Evolutionary conservation across 352 stramenopile species (phyloP).

Genomic region (Globisporangium orthogonon): DNA sequence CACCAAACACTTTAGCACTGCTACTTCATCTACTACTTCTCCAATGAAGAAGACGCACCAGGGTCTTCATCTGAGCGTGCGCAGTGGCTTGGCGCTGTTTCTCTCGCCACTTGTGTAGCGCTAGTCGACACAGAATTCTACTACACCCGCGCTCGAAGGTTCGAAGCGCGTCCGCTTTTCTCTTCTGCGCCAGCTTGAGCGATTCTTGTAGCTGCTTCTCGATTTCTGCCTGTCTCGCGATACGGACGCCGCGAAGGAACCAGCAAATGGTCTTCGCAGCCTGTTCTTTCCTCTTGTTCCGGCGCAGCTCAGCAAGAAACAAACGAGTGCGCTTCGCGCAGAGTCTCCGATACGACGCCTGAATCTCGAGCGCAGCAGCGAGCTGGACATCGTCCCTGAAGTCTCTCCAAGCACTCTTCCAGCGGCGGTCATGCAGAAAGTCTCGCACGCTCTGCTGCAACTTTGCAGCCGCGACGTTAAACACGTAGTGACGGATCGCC

Average conservation of each 20-base stretch:
- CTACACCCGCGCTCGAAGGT: conserved; percentile 5
- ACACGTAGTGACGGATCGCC: conserved; percentile 41
- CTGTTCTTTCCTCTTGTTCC: conserved; percentile 11
- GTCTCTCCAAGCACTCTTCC: conserved; percentile 27
- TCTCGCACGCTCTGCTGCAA: conserved; percentile 31
- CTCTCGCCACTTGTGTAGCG: conserved; percentile 30
- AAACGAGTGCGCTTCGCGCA: conserved; percentile 14
- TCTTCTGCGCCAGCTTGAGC: background rate
- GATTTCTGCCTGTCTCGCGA: conserved; percentile 2
- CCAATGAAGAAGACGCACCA: conserved; percentile 6
- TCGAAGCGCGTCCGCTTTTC: conserved; percentile 4
- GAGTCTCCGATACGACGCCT: conserved; percentile 32
- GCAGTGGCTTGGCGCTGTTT: conserved; percentile 16
- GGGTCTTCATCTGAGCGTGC: conserved; percentile 14
- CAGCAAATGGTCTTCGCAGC: conserved; percentile 20
- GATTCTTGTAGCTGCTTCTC: conserved; percentile 5
- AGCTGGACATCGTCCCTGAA: conserved; percentile 34
- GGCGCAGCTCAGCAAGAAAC: conserved; percentile 21
- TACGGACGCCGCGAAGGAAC: conserved; percentile 23
- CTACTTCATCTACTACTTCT: too few species aligned
- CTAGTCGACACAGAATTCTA: conserved; percentile 12
- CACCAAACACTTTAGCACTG: background rate
- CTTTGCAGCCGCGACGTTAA: conserved; percentile 30
- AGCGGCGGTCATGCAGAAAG: conserved; percentile 28
- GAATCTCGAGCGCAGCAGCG: conserved; percentile 40